Base-by-base conservation (phyloP, 164 flowering plant species). In the Liriodendron chinense region DNA sequence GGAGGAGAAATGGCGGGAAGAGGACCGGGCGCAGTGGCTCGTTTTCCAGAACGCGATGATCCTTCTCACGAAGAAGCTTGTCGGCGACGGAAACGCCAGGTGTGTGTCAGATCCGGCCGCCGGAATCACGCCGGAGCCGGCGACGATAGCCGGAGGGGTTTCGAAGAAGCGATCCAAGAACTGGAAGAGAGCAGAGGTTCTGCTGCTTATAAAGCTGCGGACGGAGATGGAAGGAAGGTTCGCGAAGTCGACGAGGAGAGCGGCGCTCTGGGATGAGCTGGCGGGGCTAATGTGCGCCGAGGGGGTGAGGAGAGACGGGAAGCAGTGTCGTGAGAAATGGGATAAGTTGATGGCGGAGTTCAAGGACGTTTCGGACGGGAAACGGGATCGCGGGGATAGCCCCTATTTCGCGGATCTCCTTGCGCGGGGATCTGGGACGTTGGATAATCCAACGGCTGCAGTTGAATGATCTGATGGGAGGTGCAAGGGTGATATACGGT, bases 231-330 rank as follows among this genome's bases (percentile, higher is more conserved):
- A 47, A n/a, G 50, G 14, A 21, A 73, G 69, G 69, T 65, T 73
- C 24, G 49, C 12, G 9, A 63, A 43, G 69, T 28, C 26, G 53
- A 47, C 26, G 22, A 65, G 76, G 70, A 65, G 68, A 24, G 61
- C 47, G 18, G 62, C n/a, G 69, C 23, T 48, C 16, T 74, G 76
- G 70, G 70, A 67, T 1, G 70, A 74, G 71, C n/a, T 74, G 57
- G 67, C 68, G 56, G 56, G 20, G 57, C 53, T 2, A 47, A 18
- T 62, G 56, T 21, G 68, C 56, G 68, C 68, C 26, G 75, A 73
- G 59, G 74, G 75, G 18, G 75, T 73, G 75, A 62, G 64, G 68
- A 73, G 75, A 28, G 75, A 73, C 57, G 75, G 75, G 18, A 73
- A 73, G 68, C 68, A 63, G 68, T 73, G 75, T 56, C 24, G 74